phyloP scores from a whole-genome alignment of 75 land plant species.

The Gnetum montanum region DNA sequence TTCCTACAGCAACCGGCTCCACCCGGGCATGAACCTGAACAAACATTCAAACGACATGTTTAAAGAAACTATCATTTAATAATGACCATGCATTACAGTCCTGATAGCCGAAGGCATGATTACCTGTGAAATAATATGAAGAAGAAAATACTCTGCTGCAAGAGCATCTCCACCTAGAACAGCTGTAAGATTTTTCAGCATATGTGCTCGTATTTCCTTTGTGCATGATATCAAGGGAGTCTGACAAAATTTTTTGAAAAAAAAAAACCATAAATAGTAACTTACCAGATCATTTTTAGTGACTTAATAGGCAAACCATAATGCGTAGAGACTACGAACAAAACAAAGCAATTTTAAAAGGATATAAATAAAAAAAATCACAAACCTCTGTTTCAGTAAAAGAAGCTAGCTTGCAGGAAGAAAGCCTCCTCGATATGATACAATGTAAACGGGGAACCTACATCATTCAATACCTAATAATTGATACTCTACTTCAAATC shows the following conservation, averaged over 20 bases:
- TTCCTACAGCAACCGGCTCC: conserved; percentile 75
- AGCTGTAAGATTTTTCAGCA: conserved; percentile 43
- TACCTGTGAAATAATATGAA: conserved; percentile 87
- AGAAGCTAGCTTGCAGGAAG: not conserved
- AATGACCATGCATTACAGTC: no score
- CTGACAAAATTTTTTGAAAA: conserved; percentile 24
- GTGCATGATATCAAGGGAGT: no score
- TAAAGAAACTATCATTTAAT: no score
- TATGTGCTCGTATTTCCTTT: conserved; percentile 36
- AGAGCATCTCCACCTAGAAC: conserved; percentile 69
- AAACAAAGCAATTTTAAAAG: no score
- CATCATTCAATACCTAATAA: not conserved
- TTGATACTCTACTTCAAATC: no score
- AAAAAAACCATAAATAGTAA: conserved; percentile 4
- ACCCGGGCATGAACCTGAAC: conserved; percentile 71
- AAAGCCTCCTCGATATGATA: conserved; percentile 49
- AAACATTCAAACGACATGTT: no score
- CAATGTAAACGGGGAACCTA: conserved; percentile 95
- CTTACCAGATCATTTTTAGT: conserved; percentile 1
- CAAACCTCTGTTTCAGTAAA: no score
- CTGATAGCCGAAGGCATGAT: no score
- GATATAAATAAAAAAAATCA: no score
- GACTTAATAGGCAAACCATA: no score
- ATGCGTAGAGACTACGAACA: no score
- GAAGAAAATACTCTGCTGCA: conserved; percentile 62